These are phyloP conservation scores for Zizania palustris DNA, from an alignment of 202 grass and related monocot genomes.

Conservation along the genomic window DNA sequence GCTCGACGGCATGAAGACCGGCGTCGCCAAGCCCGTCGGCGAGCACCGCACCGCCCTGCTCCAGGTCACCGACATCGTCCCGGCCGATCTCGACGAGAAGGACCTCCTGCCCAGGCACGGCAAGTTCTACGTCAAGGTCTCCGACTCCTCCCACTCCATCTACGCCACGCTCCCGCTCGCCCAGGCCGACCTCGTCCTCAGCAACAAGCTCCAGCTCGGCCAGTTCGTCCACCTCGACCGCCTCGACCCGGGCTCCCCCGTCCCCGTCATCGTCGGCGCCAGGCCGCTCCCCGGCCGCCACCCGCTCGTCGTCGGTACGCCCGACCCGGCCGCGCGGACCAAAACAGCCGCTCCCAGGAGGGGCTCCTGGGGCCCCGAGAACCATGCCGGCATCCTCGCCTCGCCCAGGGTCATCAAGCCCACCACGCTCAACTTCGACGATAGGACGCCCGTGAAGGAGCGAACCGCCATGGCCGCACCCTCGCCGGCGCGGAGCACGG, in stretches of 20 bases:
- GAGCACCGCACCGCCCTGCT: slow-evolving; percentile 73
- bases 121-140: slow-evolving; percentile 83
- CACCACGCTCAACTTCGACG: slow-evolving; percentile 68
- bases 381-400: slow-evolving; percentile 27
- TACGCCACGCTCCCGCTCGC: slow-evolving; percentile 72
- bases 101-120: slow-evolving; percentile 80
- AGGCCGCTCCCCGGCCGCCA: slow-evolving; percentile 70
- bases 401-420: slow-evolving; percentile 58
- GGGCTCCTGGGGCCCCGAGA: slow-evolving; percentile 71
- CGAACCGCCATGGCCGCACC: slow-evolving; percentile 5
- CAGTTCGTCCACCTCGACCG: slow-evolving; percentile 85
- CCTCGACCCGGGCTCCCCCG: slow-evolving; percentile 66
- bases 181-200: slow-evolving; percentile 84
- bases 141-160: slow-evolving; percentile 87
- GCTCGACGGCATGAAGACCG: slow-evolving; percentile 64
- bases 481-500: slow-evolving; percentile 47
- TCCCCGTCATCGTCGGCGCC: slow-evolving; percentile 73
- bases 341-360: slow-evolving; percentile 52
- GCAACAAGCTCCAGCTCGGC: slow-evolving; percentile 87
- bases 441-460: slow-evolving; percentile 59
- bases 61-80: slow-evolving; percentile 94
- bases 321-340: slow-evolving; percentile 52
- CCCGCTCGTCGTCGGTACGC: slow-evolving; percentile 70
- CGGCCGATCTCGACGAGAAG: slow-evolving; percentile 84
- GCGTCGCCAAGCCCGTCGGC: slow-evolving; percentile 52